Base-by-base conservation (phyloP, 495 filamentous ascomycete species). In the Durotheca rogersii region DNA sequence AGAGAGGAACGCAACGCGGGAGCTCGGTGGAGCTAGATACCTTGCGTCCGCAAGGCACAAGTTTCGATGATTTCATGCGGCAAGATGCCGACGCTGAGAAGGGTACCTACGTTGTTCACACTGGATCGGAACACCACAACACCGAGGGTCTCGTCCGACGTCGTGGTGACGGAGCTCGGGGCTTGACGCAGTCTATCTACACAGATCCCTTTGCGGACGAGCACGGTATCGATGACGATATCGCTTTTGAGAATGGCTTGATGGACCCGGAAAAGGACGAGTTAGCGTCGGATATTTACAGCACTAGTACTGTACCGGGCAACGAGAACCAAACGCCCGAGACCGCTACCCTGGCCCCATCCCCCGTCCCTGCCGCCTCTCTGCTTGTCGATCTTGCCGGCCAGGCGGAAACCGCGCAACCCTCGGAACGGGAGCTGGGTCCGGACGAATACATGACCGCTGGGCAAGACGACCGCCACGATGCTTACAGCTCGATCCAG, bases 171-270 rank as follows among this genome's bases (percentile, higher is more conserved):
- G 79, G 76, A 16, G 60, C 72, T 6, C 62, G 73, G 18, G 82
- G 79, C 11, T 67, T 83, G 32, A 67, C 72, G 18, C 70, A 78
- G 9, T 67, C 79, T n/a, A 58, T 78, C 17, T 72, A 76, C 21
- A 71, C 77, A 7, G 82, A 84, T 65, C 82, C 77, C 17, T 87
- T 79, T 65, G 71, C 63, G 45, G 87, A 80, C 57, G 81, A 81
- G 67, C 64, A 78, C 39, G 67, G 67, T 30, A 77, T 80, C 25
- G 64, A 70, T 30, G 66, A 74, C 20, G 55, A 75, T n/a, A 67
- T 75, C 29, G 52, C 52, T 12, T 72, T 73, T 12, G 64, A 68
- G 38, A 51, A 58, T 51, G 61, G 57, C 17, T 37, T 68, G 19
- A 66, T 72, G 7, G 53, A 67, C 1, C 72, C 68, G n/a, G 64